A percentile compares a stretch with the other conserved stretches of the same genome.
phyloP scores from a whole-genome alignment of 139 green algal genomes.

The Haematococcus lacustris region DNA sequence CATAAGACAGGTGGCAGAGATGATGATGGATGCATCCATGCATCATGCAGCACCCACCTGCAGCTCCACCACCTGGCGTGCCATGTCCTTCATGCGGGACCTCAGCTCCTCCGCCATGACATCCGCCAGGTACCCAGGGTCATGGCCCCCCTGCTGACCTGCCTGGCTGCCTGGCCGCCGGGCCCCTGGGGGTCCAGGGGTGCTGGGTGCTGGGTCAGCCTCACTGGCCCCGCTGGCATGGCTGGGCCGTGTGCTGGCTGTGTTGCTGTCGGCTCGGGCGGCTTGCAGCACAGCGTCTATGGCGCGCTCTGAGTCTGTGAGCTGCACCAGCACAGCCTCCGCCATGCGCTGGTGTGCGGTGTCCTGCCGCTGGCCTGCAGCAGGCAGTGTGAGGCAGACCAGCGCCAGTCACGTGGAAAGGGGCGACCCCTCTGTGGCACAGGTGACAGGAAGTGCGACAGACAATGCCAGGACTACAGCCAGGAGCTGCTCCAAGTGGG shows the following conservation, averaged over 20 bases:
- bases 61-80: constrained; percentile 40
- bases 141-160: neutral
- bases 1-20: too few relatives aligned
- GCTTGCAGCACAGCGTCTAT: constrained; percentile 24
- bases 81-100: constrained; percentile 28
- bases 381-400: too few relatives aligned
- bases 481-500: too few relatives aligned
- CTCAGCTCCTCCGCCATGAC: constrained; percentile 44
- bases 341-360: constrained; percentile 16
- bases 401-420: too few relatives aligned
- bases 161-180: too few relatives aligned
- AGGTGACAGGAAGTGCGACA: too few relatives aligned
- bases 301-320: constrained; percentile 30
- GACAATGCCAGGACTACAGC: too few relatives aligned
- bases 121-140: constrained; percentile 33
- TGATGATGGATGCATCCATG: too few relatives aligned
- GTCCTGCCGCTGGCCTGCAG: too few relatives aligned
- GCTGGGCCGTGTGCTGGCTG: too few relatives aligned
- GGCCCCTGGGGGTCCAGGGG: neutral
- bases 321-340: constrained; percentile 23
- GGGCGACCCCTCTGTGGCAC: too few relatives aligned
- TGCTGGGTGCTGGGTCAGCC: neutral
- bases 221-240: neutral
- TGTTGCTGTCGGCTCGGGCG: neutral
- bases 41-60: too few relatives aligned